Conservation (phyloP, 2,329 filamentous ascomycete species). For the Cladosporium sp. region DNA sequence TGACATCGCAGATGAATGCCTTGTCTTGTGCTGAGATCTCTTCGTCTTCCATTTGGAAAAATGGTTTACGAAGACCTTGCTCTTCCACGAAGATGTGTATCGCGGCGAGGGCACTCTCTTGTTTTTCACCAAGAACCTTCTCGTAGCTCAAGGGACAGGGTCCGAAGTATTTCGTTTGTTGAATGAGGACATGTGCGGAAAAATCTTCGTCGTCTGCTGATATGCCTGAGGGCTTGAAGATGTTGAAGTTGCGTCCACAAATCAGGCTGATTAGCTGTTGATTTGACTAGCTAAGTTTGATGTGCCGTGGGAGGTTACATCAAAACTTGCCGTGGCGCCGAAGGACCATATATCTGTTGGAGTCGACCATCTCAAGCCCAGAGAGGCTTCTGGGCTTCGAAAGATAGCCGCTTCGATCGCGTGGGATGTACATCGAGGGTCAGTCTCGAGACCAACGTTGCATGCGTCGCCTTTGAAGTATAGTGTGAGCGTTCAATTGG, state of each 20-base stretch:
- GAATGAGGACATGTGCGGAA: conserved; percentile 20
- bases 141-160: conserved; percentile 24
- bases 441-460: conserved; percentile 22
- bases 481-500: background rate
- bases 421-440: conserved; percentile 19
- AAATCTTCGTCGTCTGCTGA: conserved; percentile 25
- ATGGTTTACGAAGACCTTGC: conserved; percentile 21
- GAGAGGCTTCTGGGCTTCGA: conserved; percentile 34
- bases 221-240: conserved; percentile 25
- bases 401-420: conserved; percentile 36
- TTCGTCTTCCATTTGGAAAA: conserved; percentile 21
- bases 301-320: background rate
- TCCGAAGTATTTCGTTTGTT: conserved; percentile 23
- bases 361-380: conserved; percentile 33
- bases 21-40: conserved; percentile 32
- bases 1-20: conserved; percentile 38
- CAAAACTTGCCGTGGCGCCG: conserved; percentile 31
- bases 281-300: conserved; percentile 6
- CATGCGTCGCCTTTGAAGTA: background rate
- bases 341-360: conserved; percentile 41
- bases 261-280: conserved; percentile 28
- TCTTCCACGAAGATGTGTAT: conserved; percentile 17
- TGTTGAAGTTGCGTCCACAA: conserved; percentile 25
- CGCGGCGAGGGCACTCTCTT: conserved; percentile 14
- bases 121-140: conserved; percentile 21